Evolutionary conservation across 805 yeast genomes (phyloP).

Genomic region (Wickerhamomyces queroliae): DNA sequence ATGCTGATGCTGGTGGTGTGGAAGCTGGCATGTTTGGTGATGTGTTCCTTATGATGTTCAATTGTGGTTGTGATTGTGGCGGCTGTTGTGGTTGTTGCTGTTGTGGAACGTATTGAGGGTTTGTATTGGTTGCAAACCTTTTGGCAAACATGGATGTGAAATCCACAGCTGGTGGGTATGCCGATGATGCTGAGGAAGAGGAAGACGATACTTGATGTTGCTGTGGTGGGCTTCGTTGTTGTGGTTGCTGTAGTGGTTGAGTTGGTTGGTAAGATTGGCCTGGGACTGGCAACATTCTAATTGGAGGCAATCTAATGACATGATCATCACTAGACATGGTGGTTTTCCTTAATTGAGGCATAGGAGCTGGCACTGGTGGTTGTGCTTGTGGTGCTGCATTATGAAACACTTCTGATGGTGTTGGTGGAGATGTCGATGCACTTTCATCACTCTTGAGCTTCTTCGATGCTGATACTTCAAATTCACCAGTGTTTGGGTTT

Average conservation of each 20-base stretch:
- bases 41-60: not conserved
- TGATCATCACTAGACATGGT: too few species aligned
- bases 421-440: not conserved
- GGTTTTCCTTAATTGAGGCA: not conserved
- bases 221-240: not conserved
- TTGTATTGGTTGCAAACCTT: conserved; percentile 2
- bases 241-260: conserved; percentile 3
- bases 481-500: conserved; percentile 6
- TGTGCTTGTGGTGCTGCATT: conserved; percentile 5
- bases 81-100: conserved; percentile 1
- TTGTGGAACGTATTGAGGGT: not conserved
- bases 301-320: too few species aligned
- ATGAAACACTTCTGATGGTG: not conserved
- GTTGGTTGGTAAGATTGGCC: not conserved
- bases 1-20: too few species aligned
- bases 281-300: too few species aligned
- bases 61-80: conserved; percentile 1
- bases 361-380: not conserved
- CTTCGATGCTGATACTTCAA: not conserved
- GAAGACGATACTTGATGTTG: not conserved
- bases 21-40: not conserved
- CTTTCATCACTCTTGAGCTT: not conserved
- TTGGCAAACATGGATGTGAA: conserved; percentile 31
- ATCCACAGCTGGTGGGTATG: conserved; percentile 32
- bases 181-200: not conserved